Percentiles rank a stretch among this genome's conserved stretches.
These are phyloP conservation scores for Monilinia laxa DNA, from an alignment of 2,329 filamentous ascomycete genomes.

Conservation along the genomic window DNA sequence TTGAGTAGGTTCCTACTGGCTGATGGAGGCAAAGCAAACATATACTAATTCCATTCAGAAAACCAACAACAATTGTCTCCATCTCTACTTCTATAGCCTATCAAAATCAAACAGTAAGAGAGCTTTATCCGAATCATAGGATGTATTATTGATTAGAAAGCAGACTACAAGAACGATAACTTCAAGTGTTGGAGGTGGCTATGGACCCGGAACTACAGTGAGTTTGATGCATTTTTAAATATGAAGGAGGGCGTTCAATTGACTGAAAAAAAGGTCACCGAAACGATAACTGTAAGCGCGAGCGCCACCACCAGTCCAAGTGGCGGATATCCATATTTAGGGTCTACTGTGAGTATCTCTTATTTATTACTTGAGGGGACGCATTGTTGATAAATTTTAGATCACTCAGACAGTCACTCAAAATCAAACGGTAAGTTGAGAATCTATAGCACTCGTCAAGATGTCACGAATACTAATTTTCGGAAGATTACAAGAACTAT, in stretches of 20 bases:
- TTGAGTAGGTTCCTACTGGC: background rate
- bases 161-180: background rate
- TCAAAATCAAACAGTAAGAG: constrained; percentile 11
- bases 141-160: background rate
- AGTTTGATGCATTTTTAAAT: background rate
- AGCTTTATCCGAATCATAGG: background rate
- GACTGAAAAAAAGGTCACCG: background rate
- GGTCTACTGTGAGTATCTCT: background rate
- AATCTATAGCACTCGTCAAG: background rate
- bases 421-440: constrained; percentile 11
- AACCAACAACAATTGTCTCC: constrained; percentile 7
- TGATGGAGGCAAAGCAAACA: background rate
- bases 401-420: constrained; percentile 14
- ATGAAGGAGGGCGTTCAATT: background rate
- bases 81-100: constrained; percentile 12
- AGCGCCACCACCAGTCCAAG: background rate
- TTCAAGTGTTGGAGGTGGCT: background rate
- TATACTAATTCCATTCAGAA: background rate
- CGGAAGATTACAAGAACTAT: constrained; percentile 11
- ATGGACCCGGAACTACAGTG: constrained; percentile 14
- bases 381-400: background rate
- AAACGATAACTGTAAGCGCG: background rate
- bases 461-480: background rate
- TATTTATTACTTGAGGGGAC: background rate
- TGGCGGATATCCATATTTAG: constrained; percentile 12